Conservation (phyloP, 2,329 filamentous ascomycete species). For the Fusarium nelsonii region DNA sequence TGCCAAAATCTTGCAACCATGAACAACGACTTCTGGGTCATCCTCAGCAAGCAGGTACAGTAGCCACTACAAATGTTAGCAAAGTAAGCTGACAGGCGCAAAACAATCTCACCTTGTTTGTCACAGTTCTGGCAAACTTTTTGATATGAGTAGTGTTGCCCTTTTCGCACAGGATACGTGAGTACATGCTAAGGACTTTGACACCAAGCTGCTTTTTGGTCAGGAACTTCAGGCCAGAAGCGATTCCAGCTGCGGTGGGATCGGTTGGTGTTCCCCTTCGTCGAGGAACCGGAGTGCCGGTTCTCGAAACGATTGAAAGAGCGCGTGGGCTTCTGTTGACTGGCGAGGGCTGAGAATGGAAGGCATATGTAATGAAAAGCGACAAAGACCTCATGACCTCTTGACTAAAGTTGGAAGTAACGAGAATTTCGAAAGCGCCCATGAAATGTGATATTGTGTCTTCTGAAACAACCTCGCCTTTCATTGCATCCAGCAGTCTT, state of each 20-base stretch:
- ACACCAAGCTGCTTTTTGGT: slow-evolving; percentile 79
- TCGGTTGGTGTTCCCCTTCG: slow-evolving; percentile 56
- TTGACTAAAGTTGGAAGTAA: slow-evolving; percentile 83
- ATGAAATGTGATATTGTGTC: slow-evolving; percentile 83
- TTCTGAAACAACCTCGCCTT: slow-evolving; percentile 80
- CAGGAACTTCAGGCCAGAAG: slow-evolving; percentile 56
- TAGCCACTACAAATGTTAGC: slow-evolving; percentile 74
- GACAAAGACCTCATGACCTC: slow-evolving; percentile 89
- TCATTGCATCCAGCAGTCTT: slow-evolving; percentile 88
- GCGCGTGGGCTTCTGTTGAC: slow-evolving; percentile 65
- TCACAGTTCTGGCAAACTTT: slow-evolving; percentile 94
- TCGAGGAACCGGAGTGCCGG: slow-evolving; percentile 56
- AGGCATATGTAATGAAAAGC: slow-evolving; percentile 91
- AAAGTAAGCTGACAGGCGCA: rapidly evolving
- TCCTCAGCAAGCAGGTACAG: slow-evolving; percentile 90
- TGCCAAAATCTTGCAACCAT: slow-evolving; percentile 85
- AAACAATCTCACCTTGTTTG: slow-evolving; percentile 78
- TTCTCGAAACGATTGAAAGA: slow-evolving; percentile 54
- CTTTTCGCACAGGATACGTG: slow-evolving; percentile 80
- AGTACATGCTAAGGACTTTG: slow-evolving; percentile 81
- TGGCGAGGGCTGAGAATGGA: slow-evolving; percentile 71
- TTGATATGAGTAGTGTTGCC: slow-evolving; percentile 76
- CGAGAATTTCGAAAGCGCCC: slow-evolving; percentile 80
- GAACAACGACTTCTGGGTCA: slow-evolving; percentile 83
- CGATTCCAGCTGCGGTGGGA: slow-evolving; percentile 44